Percentiles rank a stretch among this genome's conserved stretches.
These are phyloP conservation scores for Jamesozyma rosinii DNA, from an alignment of 805 yeast genomes.

Conservation along the genomic window DNA sequence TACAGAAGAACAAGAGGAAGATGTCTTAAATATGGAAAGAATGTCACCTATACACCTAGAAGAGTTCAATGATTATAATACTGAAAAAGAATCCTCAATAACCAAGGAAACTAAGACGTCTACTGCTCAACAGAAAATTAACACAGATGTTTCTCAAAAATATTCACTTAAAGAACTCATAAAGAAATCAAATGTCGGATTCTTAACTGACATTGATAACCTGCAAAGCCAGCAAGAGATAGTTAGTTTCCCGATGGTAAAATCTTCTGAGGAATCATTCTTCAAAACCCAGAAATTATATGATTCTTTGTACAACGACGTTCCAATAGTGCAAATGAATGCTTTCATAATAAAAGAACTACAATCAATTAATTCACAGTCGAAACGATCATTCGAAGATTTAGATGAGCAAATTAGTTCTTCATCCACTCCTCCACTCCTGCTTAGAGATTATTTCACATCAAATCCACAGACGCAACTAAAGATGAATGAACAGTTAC, in stretches of 20 bases:
- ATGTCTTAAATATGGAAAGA: slow-evolving; percentile 19
- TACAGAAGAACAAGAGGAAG: slow-evolving; percentile 11
- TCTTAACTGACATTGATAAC: slow-evolving; percentile 12
- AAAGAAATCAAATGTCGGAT: slow-evolving; percentile 15
- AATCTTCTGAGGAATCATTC: slow-evolving; percentile 1
- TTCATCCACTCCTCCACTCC: slow-evolving; percentile 47
- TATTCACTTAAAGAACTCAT: slow-evolving; percentile 15
- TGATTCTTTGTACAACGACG: slow-evolving; percentile 17
- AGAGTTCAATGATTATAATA: slow-evolving; percentile 4
- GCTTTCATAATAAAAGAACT: slow-evolving; percentile 49
- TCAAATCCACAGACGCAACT: slow-evolving; percentile 33
- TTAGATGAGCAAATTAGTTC: slow-evolving; percentile 40
- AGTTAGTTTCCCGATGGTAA: slow-evolving; percentile 7
- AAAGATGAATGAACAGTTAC: slow-evolving; percentile 40
- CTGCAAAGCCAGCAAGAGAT: slow-evolving; percentile 6
- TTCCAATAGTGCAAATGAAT: slow-evolving; percentile 35
- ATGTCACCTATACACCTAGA: slow-evolving; percentile 22
- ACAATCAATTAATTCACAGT: slow-evolving; percentile 41
- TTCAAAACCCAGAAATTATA: slow-evolving; percentile 11
- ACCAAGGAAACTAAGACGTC: background rate
- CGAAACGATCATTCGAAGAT: slow-evolving; percentile 38
- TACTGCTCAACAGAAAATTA: background rate
- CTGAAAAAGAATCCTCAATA: background rate
- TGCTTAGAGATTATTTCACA: slow-evolving; percentile 41
- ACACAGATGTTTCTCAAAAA: background rate